Evolutionary conservation across 306 rosid genomes (phyloP), one percentile per base, ranked within the genome.

Genomic region (Quercus engelmannii): DNA sequence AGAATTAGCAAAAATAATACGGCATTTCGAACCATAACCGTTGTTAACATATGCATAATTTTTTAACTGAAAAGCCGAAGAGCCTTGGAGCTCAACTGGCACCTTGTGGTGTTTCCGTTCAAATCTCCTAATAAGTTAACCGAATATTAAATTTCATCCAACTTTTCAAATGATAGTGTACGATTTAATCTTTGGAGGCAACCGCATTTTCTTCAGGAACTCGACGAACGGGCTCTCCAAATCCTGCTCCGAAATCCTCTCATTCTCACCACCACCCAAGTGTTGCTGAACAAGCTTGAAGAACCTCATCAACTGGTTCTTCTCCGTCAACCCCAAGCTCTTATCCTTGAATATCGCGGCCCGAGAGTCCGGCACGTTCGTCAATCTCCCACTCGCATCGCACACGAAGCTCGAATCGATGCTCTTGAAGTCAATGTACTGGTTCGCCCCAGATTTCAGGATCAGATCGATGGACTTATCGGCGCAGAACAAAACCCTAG

Each of bases 241-340:
- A 80, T 93, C 99, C 77, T 93, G 96, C 85, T 76, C 89, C 3
- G 89, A 89, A 70, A 95, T 90, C 67, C 59, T 89, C 5, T 86
- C 86, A 52, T 54, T 73, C 41, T 69, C 74, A 8, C 68, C 85
- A 12, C 69, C 77, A 52, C 77, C 86, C 85, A 90, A 79, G 71
- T 91, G 98, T 76, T 85, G 90, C 88, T 91, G 96, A 82, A 95
- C 95, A 19, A 91, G 96, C 90, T 91, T 93, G 82, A 93, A 90
- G 83, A 95, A 93, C 76, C 90, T 88, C 96, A 88, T 93, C 85
- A 95, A 79, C 79, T 89, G 96, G 63, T 87, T 90, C 88, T 95
- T 95, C 83, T 93, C 99, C 71, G 76, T 85, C 77, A 89, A 86
- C 5, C 89, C 84, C 70, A 95, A 81, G 26, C 87, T 91, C 83